Evolutionary conservation across 1,139 yeast genomes (phyloP), one percentile per base, ranked within the genome.

Genomic region (Scheffersomyces insectosa): DNA sequence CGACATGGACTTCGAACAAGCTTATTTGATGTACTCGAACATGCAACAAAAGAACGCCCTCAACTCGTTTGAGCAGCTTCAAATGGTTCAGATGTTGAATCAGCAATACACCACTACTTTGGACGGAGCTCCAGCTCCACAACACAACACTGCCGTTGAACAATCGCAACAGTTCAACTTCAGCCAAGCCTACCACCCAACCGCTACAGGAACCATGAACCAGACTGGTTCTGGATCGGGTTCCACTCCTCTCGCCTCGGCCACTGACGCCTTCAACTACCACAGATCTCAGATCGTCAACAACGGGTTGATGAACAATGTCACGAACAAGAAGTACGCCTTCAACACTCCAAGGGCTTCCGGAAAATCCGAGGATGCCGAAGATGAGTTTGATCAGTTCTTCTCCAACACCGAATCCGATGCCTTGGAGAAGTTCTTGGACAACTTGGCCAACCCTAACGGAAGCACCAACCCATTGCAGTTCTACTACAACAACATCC

Each of bases 1-100:
- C 27, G 77, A 72, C 55, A 73, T 74, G 78, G 74, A 73, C 46
- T 73, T 74, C 43, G 79, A 74, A 58, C 77, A 72, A 55, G 78
- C 78, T 20, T 74, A 70, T 51, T 53, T 61, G 31, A 68, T 71
- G 71, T 74, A 72, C 54, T 59, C 65, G 36, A 62, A 60, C 37
- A 56, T 72, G 41, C 78, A 72, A 52, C 75, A 72, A 41, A 71
- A 70, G 42, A 61, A 65, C 38, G 75, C 75, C 16, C 40, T 62
- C 30, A 54, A 55, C 28, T 68, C 68, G 25, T 61, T 73, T 33
- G 77, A 72, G 45, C 68, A 63, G 45, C 64, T 74, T 48, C 71
- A 70, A 46, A 64, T 62, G 50, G 73, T 68, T 1, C 79, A 72
- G 55, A 54, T 55, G 54, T 55, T 66, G 48, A 65, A 65, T 52